Evolutionary conservation across 2,329 filamentous ascomycete species (phyloP).

Genomic region (Pestalotiopsis sp.): DNA sequence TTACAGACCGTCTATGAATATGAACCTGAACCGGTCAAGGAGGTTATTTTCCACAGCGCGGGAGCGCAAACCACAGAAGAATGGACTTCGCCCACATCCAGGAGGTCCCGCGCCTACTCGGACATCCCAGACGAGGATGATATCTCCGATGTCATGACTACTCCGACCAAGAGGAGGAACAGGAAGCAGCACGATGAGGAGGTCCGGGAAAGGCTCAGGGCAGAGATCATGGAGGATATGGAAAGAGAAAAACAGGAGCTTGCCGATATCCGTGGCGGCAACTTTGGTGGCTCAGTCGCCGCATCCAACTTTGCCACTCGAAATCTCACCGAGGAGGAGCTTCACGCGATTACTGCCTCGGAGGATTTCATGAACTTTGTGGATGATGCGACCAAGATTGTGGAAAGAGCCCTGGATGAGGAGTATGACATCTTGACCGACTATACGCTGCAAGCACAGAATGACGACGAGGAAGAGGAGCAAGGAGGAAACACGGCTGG

Average conservation of each 20-base stretch:
- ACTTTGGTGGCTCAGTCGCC: slow-evolving; percentile 43
- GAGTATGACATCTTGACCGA: slow-evolving; percentile 96
- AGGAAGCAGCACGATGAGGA: slow-evolving; percentile 84
- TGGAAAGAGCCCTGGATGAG: slow-evolving; percentile 91
- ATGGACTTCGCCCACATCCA: slow-evolving; percentile 60
- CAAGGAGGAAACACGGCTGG: slow-evolving; percentile 70
- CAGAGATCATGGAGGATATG: slow-evolving; percentile 92
- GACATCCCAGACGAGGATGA: slow-evolving; percentile 69
- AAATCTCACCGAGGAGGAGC: slow-evolving; percentile 79
- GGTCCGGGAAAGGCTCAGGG: slow-evolving; percentile 78
- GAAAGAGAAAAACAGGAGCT: slow-evolving; percentile 64
- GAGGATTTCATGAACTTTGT: slow-evolving; percentile 95
- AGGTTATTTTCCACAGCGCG: slow-evolving; percentile 96
- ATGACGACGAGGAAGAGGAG: slow-evolving; percentile 81
- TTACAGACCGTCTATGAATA: slow-evolving; percentile 81
- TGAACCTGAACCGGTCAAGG: slow-evolving; percentile 73
- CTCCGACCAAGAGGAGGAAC: slow-evolving; percentile 74
- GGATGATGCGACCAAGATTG: slow-evolving; percentile 93
- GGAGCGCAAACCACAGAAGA: slow-evolving; percentile 88
- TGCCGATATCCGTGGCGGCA: slow-evolving; percentile 52
- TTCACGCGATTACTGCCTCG: slow-evolving; percentile 87
- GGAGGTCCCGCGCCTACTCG: slow-evolving; percentile 55
- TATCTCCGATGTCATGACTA: slow-evolving; percentile 53
- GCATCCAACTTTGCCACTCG: slow-evolving; percentile 73
- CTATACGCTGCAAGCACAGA: slow-evolving; percentile 81